Percentiles rank a stretch among this genome's conserved stretches.
Conservation (phyloP, 768 basidiomycete genomes). For the Cubamyces sp. region DNA sequence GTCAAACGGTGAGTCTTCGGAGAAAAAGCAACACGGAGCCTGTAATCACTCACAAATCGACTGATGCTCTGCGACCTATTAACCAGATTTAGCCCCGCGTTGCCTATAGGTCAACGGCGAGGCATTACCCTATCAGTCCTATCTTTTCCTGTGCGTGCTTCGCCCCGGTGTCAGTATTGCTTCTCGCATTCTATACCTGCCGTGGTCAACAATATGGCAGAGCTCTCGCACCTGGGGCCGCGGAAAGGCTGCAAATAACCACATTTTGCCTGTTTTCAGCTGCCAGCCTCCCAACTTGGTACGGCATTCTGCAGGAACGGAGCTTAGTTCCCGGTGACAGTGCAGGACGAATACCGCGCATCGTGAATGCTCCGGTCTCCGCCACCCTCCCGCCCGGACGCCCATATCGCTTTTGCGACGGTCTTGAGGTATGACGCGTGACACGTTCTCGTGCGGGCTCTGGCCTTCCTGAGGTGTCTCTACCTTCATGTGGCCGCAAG, state of each 20-base stretch:
- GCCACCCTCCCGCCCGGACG: not conserved
- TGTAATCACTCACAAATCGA: not conserved
- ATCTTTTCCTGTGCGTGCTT: not conserved
- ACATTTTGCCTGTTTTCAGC: not conserved
- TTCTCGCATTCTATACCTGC: not conserved
- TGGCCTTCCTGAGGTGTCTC: conserved; percentile 8
- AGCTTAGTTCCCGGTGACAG: conserved; percentile 3
- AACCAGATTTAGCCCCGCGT: not conserved
- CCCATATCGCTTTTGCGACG: not conserved
- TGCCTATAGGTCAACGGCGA: not conserved
- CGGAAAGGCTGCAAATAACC: not conserved
- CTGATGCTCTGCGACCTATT: not conserved
- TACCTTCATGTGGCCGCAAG: conserved; percentile 10
- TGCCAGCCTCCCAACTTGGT: not conserved
- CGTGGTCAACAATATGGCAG: not conserved
- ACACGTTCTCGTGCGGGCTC: conserved; percentile 22
- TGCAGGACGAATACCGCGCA: not conserved
- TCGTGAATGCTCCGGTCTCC: conserved; percentile 2
- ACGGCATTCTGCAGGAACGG: conserved; percentile 11
- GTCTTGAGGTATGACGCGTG: conserved; percentile 17
- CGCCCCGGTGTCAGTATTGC: not conserved
- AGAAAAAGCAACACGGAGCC: not conserved
- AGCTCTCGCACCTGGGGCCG: not conserved
- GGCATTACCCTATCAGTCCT: conserved; percentile 1
- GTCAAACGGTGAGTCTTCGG: conserved; percentile 11